Evolutionary conservation across 805 yeast species (phyloP).

Genomic region (Nakazawaea holstii): DNA sequence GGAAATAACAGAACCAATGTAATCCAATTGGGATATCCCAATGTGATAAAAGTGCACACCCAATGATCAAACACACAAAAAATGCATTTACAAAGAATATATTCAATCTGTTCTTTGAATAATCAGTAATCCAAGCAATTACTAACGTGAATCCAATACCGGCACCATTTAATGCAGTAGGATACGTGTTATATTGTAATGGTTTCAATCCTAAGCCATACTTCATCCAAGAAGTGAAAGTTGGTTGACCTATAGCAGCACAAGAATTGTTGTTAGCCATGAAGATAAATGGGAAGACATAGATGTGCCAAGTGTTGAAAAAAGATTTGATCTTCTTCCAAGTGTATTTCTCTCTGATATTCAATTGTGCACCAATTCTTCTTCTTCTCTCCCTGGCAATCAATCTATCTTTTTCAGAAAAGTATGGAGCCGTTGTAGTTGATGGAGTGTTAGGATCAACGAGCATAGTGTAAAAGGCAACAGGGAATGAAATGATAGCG

Average conservation of each 20-base stretch:
- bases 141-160: conserved; percentile 33
- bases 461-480: conserved; percentile 36
- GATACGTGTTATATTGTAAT: conserved; percentile 33
- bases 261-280: conserved; percentile 32
- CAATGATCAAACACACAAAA: conserved; percentile 35
- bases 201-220: conserved; percentile 24
- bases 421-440: conserved; percentile 36
- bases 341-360: conserved; percentile 35
- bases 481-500: conserved; percentile 29
- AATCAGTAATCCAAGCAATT: conserved; percentile 32
- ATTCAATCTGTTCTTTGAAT: conserved; percentile 28
- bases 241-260: conserved; percentile 32
- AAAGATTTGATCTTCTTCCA: conserved; percentile 32
- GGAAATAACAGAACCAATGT: conserved; percentile 45
- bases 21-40: conserved; percentile 45
- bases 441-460: conserved; percentile 42
- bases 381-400: conserved; percentile 45
- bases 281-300: conserved; percentile 35
- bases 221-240: conserved; percentile 42
- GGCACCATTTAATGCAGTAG: conserved; percentile 32
- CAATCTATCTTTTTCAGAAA: conserved; percentile 34
- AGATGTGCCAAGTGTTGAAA: conserved; percentile 45
- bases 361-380: conserved; percentile 36
- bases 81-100: conserved; percentile 30
- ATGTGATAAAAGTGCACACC: conserved; percentile 35